phyloP scores from a whole-genome alignment of 148 eudicot species.

The Persicaria maculosa region DNA sequence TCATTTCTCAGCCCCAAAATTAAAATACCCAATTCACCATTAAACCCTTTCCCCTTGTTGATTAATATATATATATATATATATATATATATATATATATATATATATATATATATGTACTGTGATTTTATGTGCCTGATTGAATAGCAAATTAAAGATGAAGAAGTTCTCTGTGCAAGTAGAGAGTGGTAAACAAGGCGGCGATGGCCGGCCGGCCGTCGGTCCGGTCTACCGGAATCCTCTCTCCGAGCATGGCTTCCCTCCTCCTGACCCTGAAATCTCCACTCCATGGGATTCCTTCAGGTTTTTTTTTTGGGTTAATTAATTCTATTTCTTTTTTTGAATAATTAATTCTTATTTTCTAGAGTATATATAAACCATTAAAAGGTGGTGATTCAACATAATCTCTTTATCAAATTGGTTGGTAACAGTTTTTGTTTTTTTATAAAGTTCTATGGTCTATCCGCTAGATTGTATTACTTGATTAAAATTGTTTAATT shows the following conservation, averaged over 20 bases:
- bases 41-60: no score
- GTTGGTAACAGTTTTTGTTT: no score
- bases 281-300: slow-evolving; percentile 82
- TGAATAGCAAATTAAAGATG: slow-evolving; percentile 17
- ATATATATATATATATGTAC: background rate
- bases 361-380: no score
- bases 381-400: no score
- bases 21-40: no score
- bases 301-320: slow-evolving; percentile 30
- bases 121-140: background rate
- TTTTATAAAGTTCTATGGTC: no score
- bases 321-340: background rate
- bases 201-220: slow-evolving; percentile 54
- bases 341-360: background rate
- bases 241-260: slow-evolving; percentile 53
- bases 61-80: no score
- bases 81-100: no score
- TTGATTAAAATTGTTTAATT: no score
- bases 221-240: slow-evolving; percentile 73
- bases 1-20: no score
- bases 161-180: slow-evolving; percentile 57
- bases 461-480: no score
- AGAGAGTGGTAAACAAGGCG: slow-evolving; percentile 58
- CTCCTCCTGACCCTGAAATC: slow-evolving; percentile 47
- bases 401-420: no score